Conservation (phyloP, 257 asterid genomes). For the Forsythia suspensa region DNA sequence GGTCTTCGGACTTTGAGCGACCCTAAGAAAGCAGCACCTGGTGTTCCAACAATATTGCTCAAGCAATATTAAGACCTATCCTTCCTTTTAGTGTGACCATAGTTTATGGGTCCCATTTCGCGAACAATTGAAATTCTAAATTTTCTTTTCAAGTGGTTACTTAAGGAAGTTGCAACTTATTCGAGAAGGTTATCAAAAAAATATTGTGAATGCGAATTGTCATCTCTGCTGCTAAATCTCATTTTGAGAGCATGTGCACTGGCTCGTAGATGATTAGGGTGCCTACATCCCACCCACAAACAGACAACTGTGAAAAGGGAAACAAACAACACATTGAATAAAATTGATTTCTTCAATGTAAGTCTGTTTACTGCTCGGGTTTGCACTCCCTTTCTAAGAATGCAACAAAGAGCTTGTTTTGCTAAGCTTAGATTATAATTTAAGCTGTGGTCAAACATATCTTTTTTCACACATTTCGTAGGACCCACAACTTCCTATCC, state of each 20-base stretch:
- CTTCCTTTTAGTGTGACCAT: background rate
- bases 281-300: background rate
- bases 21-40: background rate
- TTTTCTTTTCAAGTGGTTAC: background rate
- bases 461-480: too few species aligned
- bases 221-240: background rate
- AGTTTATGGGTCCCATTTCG: background rate
- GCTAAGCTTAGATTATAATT: too few species aligned
- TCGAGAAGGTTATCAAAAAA: background rate
- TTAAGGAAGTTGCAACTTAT: background rate
- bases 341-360: background rate
- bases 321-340: background rate
- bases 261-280: background rate
- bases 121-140: background rate
- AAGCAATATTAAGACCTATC: background rate
- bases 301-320: background rate
- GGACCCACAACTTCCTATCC: too few species aligned
- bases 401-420: background rate
- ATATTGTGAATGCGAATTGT: background rate
- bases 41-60: background rate
- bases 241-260: background rate
- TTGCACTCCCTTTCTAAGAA: background rate
- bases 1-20: conserved; percentile 1
- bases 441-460: too few species aligned
- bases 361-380: background rate